Conservation (phyloP, 2,329 filamentous ascomycete genomes). For the Talaromyces sp. region DNA sequence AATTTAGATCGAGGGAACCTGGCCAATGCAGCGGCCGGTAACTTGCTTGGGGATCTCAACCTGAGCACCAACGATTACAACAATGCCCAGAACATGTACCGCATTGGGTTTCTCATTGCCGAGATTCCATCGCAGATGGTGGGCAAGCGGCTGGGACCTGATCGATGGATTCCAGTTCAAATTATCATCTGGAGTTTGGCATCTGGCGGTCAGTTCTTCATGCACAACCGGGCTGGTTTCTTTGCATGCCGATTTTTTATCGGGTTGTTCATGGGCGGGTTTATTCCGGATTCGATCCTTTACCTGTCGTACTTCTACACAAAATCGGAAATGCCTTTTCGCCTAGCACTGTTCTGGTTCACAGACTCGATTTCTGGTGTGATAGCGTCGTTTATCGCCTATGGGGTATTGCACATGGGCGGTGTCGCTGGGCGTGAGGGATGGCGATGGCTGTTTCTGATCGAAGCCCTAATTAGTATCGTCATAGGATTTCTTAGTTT, state of each 20-base stretch:
- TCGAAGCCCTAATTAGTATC: conserved; percentile 34
- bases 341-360: conserved; percentile 37
- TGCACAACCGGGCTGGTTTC: conserved; percentile 10
- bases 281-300: conserved; percentile 64
- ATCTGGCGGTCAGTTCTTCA: conserved; percentile 17
- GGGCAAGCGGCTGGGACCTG: conserved; percentile 53
- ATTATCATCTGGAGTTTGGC: conserved; percentile 38
- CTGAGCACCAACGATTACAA: conserved; percentile 38
- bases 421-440: conserved; percentile 36
- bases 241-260: conserved; percentile 37
- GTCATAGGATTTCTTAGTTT: conserved; percentile 44
- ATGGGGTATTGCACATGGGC: conserved; percentile 28
- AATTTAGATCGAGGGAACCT: conserved; percentile 10
- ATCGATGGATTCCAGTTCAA: conserved; percentile 33
- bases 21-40: conserved; percentile 8
- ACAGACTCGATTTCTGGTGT: conserved; percentile 40
- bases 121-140: conserved; percentile 59
- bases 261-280: conserved; percentile 59
- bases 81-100: conserved; percentile 50
- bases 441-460: conserved; percentile 49
- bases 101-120: conserved; percentile 47
- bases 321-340: conserved; percentile 16
- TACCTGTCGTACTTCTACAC: conserved; percentile 66
- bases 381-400: conserved; percentile 37
- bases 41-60: conserved; percentile 5